Percentiles rank a stretch among this genome's conserved stretches.
phyloP scores from a whole-genome alignment of 2,329 filamentous ascomycete species.

The Phialophora verrucosa region DNA sequence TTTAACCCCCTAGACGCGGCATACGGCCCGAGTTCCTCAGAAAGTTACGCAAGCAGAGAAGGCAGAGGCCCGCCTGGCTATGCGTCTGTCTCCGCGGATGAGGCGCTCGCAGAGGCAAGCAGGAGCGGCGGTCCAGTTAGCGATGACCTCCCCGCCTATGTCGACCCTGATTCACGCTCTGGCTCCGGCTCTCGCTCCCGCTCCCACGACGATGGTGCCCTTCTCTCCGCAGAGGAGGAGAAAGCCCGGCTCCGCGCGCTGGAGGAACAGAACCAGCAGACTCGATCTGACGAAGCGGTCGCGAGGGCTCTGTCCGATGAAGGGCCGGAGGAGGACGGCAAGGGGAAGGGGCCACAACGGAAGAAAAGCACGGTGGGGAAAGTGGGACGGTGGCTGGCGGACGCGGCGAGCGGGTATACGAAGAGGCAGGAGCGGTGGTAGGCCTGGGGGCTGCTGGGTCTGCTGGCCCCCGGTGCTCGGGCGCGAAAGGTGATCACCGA shows the following conservation, averaged over 20 bases:
- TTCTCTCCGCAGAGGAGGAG: slow-evolving; percentile 15
- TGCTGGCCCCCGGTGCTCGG: background rate
- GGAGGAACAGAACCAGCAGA: slow-evolving; percentile 17
- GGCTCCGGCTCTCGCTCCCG: background rate
- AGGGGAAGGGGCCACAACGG: slow-evolving; percentile 7
- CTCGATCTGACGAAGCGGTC: slow-evolving; percentile 13
- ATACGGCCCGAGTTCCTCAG: slow-evolving; percentile 22
- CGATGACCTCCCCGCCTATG: slow-evolving; percentile 10
- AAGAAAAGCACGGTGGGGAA: slow-evolving; percentile 27
- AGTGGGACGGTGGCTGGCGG: slow-evolving; percentile 29
- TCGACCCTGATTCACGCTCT: background rate
- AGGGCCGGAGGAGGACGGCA: slow-evolving; percentile 9
- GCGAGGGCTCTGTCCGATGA: slow-evolving; percentile 15
- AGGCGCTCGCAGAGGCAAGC: background rate
- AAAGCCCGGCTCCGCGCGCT: slow-evolving; percentile 21
- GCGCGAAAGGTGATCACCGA: background rate
- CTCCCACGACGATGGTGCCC: background rate
- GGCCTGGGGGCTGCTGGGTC: background rate
- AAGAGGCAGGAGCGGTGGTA: slow-evolving; percentile 30
- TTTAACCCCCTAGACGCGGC: slow-evolving; percentile 16
- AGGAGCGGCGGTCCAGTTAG: background rate
- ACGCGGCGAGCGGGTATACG: slow-evolving; percentile 29
- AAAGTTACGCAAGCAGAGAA: slow-evolving; percentile 21
- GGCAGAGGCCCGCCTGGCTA: slow-evolving; percentile 23
- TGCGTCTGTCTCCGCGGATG: background rate